Base-by-base conservation (phyloP, 768 basidiomycete genomes). In the Mycena crocata region DNA sequence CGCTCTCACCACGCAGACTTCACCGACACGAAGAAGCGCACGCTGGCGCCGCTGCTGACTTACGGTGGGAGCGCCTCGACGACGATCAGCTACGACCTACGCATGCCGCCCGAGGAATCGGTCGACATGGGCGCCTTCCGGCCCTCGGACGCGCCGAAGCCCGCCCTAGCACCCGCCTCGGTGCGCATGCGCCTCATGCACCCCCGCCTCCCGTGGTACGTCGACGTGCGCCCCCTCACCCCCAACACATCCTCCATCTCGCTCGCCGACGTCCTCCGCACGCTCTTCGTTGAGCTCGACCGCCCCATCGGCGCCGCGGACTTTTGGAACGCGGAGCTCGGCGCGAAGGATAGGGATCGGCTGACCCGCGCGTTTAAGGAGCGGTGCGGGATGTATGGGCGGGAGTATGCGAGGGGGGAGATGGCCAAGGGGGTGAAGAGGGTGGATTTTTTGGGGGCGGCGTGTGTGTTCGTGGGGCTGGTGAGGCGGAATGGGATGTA, bases 121-220 rank as follows among this genome's bases (percentile, higher is more conserved):
- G 14, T 35, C 24, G 26, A 23, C 45, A 32, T 67, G 34, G 66
- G 66, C 9, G 5, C 19, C 26, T 67, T 62, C 56, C 31, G 31
- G 55, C 66, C 66, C 2, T 32, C 17, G n/a, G 57, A 28, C 21
- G 37, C n/a, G 24, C 8, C 74, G 32, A 80, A 80, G 39, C 80
- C 81, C 35, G 81, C 79, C 30, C 83, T 83, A 24, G 77, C 76
- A 51, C 86, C 86, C 1, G 80, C 81, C 10, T 74, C 81, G 12
- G 71, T 71, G 21, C 74, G 73, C 66, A 86, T 87, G 82, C 81
- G 82, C 30, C 68, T 87, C 57, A 83, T 81, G 68, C 82, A 84
- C 70, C 64, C 78, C 1, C 79, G 78, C 57, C 72, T 84, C 12
- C 86, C 86, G 24, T 87, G 86, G 86, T 83, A 80, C 69, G 80